Evolutionary conservation across 2,329 filamentous ascomycete genomes (phyloP).

Genomic region (Phoma herbarum): DNA sequence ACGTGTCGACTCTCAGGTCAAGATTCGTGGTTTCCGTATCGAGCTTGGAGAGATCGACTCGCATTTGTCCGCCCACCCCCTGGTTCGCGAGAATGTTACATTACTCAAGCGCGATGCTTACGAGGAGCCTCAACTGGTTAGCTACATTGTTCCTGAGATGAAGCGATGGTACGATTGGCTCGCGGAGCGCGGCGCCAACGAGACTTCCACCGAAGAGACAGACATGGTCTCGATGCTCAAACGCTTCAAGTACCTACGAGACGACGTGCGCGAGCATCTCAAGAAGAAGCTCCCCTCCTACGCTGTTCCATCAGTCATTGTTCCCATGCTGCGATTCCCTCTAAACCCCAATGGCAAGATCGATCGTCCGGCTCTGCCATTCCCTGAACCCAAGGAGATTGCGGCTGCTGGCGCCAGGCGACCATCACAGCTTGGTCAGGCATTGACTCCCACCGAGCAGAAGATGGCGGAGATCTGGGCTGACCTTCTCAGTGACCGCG

Average conservation of each 20-base stretch:
- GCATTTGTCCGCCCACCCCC: conserved; percentile 75
- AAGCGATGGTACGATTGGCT: conserved; percentile 77
- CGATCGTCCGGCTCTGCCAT: conserved; percentile 80
- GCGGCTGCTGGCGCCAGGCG: conserved; percentile 63
- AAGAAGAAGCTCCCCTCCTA: conserved; percentile 76
- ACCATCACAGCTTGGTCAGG: conserved; percentile 54
- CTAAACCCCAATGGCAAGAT: conserved; percentile 74
- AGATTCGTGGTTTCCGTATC: conserved; percentile 94
- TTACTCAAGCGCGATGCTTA: conserved; percentile 83
- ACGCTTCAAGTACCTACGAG: conserved; percentile 68
- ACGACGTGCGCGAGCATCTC: conserved; percentile 72
- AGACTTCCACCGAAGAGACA: conserved; percentile 53
- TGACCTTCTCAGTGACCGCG: conserved; percentile 67
- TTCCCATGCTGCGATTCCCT: conserved; percentile 75
- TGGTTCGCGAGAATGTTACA: conserved; percentile 86
- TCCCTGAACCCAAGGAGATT: conserved; percentile 77
- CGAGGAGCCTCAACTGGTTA: conserved; percentile 86
- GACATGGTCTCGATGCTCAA: conserved; percentile 65
- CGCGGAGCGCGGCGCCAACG: conserved; percentile 54
- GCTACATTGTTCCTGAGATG: conserved; percentile 87
- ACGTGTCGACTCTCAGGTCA: conserved; percentile 87
- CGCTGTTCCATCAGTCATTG: conserved; percentile 77
- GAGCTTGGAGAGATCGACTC: conserved; percentile 94
- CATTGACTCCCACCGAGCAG: conserved; percentile 67
- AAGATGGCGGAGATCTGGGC: conserved; percentile 77